Base-by-base conservation (phyloP, 805 yeast species). In the Limtongia smithiae region DNA sequence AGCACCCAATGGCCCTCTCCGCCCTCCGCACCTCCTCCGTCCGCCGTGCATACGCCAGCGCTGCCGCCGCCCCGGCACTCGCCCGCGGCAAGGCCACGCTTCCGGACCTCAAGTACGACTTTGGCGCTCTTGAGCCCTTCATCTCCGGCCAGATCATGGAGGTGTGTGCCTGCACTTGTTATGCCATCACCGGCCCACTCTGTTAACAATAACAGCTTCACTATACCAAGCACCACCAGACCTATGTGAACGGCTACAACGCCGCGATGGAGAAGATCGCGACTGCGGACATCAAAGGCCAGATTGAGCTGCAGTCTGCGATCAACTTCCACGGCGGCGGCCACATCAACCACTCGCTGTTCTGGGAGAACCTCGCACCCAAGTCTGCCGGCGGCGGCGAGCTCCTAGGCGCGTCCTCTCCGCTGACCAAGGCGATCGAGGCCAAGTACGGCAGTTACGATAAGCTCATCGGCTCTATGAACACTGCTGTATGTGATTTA, bases 311-410 rank as follows among this genome's bases (percentile, higher is more conserved):
- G 58, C 85, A 83, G 67, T 84, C 85, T 62, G 72, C 77, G 60
- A 80, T 89, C 73, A 88, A 85, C 67, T 88, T 88, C 80, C 90
- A 88, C 69, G 93, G 93, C 60, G 96, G 96, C 67, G 96, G 96
- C 27, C 85, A 74, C 74, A 73, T 82, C 65, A 88, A 88, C 80
- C 96, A 88, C 72, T 73, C 80, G 58, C 71, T 88, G 59, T 88
- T 85, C 78, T 88, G 94, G 94, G 83, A 84, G 69, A 85, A 82
- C 72, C 74, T 88, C 65, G 84, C 95, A 18, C 96, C 96, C 33
- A 70, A 66, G 41, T 75, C 78, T 46, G 73, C 73, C 51, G 86
- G 87, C 50, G 96, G 96, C 64, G 97, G 64, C 17, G 74, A 75
- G 62, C 68, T 73, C 34, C 82, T 86, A 44, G 64, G 68, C 12